Evolutionary conservation across 1,284 basidiomycete genomes (phyloP).

Genomic region (Anthracocystis walkeri): DNA sequence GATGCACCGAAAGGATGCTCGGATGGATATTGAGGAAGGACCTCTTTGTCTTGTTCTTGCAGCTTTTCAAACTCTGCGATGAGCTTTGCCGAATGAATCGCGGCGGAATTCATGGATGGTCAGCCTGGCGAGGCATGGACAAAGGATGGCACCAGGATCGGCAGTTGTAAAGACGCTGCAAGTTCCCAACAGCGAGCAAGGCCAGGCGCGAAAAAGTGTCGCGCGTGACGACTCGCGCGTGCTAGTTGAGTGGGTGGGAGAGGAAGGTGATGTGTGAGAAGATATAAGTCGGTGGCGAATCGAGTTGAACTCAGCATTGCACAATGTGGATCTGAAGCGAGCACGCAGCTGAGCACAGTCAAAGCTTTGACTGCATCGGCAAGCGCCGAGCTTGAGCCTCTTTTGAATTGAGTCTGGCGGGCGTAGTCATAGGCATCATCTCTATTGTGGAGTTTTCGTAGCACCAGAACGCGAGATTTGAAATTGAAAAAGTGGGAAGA

Average conservation of each 20-base stretch:
- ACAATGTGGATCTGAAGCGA: background rate
- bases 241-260: background rate
- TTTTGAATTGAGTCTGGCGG: too few species aligned
- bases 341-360: too few species aligned
- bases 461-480: background rate
- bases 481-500: background rate
- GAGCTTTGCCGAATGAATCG: slow-evolving; percentile 41
- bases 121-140: too few species aligned
- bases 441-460: background rate
- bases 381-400: too few species aligned
- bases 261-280: background rate
- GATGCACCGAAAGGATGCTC: slow-evolving; percentile 39
- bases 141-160: background rate
- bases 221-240: background rate
- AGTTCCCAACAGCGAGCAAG: background rate
- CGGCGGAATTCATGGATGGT: slow-evolving; percentile 41
- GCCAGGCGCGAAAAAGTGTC: background rate
- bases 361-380: too few species aligned
- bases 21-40: slow-evolving; percentile 26
- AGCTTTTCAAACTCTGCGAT: slow-evolving; percentile 48
- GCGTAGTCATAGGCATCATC: too few species aligned
- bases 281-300: background rate
- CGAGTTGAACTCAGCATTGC: background rate
- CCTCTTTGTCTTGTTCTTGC: slow-evolving; percentile 15
- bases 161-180: background rate